Percentiles rank a stretch among this genome's conserved stretches.
Conservation (phyloP, 108 stramenopile genomes). For the Bacterosira constricta region DNA sequence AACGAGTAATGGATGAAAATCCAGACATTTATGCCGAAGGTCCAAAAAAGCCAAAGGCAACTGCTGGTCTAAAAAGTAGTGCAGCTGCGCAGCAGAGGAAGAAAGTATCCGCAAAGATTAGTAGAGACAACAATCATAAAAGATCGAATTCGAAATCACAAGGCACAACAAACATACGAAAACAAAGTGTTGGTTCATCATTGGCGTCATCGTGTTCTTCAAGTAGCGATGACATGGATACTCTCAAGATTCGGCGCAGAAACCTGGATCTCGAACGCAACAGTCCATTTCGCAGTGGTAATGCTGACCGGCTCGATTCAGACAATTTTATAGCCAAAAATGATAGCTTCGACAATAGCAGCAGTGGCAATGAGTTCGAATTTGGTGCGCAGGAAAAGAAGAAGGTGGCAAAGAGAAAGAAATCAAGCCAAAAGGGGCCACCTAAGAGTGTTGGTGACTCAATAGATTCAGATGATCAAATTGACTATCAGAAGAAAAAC, state of each 20-base stretch:
- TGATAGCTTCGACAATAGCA: not conserved
- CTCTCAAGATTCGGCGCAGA: not conserved
- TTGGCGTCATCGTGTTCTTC: not conserved
- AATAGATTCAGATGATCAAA: not conserved
- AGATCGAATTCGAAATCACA: not conserved
- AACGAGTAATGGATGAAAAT: conserved; percentile 7
- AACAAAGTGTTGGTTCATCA: not conserved
- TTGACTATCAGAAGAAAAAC: too few species aligned
- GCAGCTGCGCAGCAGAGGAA: too few species aligned
- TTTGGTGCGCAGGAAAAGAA: not conserved
- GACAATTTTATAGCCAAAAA: too few species aligned
- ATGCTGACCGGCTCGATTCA: too few species aligned
- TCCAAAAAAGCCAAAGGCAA: too few species aligned
- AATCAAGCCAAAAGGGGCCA: too few species aligned
- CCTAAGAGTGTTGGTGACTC: not conserved
- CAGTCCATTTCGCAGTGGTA: not conserved
- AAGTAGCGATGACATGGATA: not conserved
- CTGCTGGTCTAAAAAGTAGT: too few species aligned
- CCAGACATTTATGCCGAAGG: not conserved
- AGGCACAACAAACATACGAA: not conserved
- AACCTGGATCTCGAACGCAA: not conserved
- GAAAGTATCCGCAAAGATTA: not conserved
- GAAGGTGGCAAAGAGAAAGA: not conserved
- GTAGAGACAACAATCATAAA: not conserved
- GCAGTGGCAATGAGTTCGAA: not conserved